Base-by-base conservation (phyloP, 768 basidiomycete species). In the Agrocybe pediades region DNA sequence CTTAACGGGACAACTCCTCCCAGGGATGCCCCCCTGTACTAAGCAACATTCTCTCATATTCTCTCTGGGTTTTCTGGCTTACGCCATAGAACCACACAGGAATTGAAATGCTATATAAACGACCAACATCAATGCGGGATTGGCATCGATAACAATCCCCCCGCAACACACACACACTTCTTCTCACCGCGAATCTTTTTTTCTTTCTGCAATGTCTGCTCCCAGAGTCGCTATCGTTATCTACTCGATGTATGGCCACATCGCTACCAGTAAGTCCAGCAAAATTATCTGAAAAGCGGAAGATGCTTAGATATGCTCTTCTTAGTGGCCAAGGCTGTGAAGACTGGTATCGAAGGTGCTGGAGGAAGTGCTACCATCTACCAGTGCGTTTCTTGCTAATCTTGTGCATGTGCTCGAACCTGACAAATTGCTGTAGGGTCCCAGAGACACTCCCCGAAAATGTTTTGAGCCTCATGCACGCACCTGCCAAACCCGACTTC, bases 391-490 rank as follows among this genome's bases (percentile, higher is more conserved):
- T 19, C 19, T 2, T 30, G 11, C 1, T 52, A 25, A 19, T 45
- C 26, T 1, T 51, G 13, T 23, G 15, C 24, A 36, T 23, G 24
- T 15, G 40, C 4, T 8, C 25, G 17, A 5, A 24, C 20, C 16
- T 27, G 57, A 7, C 1, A 5, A 16, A 30, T 15, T 39, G n/a
- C 27, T 42, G 19, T 55, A 91, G 89, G 69, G 80, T 95, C 54
- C 63, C 84, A 46, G 93, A 95, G 74, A 95, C 92, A 0, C 86
- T 95, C 46, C 62, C 87, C 2, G 65, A 77, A 9, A 88, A 91
- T 6, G 66, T 92, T 45, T 77, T 94, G 36, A 62, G 65, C 43
- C 80, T 80, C 66, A 82, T 96, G 84, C 69, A 86, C 55, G 90
- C 90, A 3, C 82, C 86, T 8, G 69, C 86, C 21, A 91, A 90